Conservation (phyloP, 2,329 filamentous ascomycete species). For the Fusarium solani-melongenae region DNA sequence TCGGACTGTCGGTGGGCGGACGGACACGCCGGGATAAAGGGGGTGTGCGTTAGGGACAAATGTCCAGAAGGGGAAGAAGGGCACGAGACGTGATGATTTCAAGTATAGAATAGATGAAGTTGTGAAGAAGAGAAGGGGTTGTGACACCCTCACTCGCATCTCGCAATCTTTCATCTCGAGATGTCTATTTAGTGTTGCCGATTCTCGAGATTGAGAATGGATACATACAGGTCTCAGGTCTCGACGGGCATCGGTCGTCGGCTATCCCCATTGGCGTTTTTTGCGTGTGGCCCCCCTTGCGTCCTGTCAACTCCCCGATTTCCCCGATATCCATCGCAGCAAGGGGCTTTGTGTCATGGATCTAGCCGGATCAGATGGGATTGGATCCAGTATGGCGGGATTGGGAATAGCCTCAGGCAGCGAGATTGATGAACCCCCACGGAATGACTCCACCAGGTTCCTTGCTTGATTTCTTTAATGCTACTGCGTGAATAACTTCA, state of each 20-base stretch:
- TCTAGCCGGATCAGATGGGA: background rate
- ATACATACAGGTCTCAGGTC: background rate
- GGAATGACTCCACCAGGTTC: background rate
- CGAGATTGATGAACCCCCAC: background rate
- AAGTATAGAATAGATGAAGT: background rate
- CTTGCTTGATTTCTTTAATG: background rate
- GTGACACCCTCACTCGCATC: background rate
- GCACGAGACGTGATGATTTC: background rate
- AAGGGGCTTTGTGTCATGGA: background rate
- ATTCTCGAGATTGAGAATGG: conserved; percentile 12
- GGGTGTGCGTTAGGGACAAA: background rate
- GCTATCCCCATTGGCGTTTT: conserved; percentile 33
- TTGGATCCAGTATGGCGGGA: background rate
- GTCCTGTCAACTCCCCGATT: conserved; percentile 31
- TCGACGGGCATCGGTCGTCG: conserved; percentile 32
- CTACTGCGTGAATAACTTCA: background rate
- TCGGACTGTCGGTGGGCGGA: conserved; percentile 28
- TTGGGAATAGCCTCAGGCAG: background rate
- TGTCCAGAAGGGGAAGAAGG: background rate
- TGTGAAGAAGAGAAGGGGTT: background rate
- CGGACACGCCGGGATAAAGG: background rate
- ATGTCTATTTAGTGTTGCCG: conserved; percentile 23
- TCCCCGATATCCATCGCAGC: conserved; percentile 24
- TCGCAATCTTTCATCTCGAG: background rate
- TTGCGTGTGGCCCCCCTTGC: background rate